phyloP scores from a whole-genome alignment of 257 asterid species.

The Solanum medicagineum region DNA sequence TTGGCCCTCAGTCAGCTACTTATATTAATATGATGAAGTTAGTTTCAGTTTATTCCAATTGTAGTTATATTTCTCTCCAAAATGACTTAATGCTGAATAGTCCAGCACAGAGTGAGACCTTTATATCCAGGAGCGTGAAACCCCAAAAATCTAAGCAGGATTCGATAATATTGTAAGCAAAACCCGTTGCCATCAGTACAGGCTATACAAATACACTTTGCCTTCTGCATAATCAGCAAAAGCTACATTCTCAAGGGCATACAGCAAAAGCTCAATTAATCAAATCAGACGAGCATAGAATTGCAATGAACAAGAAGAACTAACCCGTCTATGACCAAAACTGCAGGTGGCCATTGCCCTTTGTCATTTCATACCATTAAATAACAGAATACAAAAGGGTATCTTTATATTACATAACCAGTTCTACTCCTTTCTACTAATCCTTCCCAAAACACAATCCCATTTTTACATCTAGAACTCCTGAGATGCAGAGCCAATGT shows the following conservation, averaged over 20 bases:
- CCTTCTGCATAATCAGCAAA: too few relatives aligned
- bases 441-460: neutral
- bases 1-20: neutral
- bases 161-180: too few relatives aligned
- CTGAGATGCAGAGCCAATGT: slow-evolving; percentile 4
- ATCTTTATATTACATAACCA: neutral
- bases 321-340: neutral
- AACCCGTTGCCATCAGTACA: too few relatives aligned
- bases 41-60: neutral
- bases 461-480: neutral
- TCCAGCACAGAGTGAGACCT: too few relatives aligned
- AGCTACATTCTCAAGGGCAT: too few relatives aligned
- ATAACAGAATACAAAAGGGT: neutral
- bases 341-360: neutral
- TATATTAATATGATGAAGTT: too few relatives aligned
- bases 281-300: neutral
- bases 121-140: neutral
- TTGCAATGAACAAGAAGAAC: neutral
- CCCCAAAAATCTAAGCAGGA: too few relatives aligned
- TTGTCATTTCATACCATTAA: neutral
- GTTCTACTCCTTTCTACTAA: neutral
- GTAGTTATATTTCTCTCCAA: neutral
- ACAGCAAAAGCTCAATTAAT: neutral
- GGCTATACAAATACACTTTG: too few relatives aligned
- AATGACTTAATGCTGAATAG: neutral